Percentiles rank a stretch among this genome's conserved stretches.
phyloP scores from a whole-genome alignment of 129 eudicot genomes.

The Erigeron canadensis region DNA sequence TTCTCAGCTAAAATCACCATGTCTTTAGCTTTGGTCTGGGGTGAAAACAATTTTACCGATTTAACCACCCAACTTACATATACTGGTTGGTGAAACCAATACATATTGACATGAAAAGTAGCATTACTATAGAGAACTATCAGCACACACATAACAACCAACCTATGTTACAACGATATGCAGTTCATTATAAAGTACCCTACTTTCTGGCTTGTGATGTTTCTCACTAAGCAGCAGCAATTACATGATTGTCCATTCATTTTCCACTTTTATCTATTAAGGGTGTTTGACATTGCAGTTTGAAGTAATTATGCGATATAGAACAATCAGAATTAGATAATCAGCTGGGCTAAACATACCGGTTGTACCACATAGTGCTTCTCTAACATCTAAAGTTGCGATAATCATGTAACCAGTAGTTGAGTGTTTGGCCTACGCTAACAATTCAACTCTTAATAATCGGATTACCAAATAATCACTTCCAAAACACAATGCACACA shows the following conservation, averaged over 20 bases:
- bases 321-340: not conserved
- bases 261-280: not conserved
- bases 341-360: not conserved
- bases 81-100: not conserved
- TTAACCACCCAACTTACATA: not conserved
- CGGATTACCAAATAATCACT: not conserved
- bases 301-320: not conserved
- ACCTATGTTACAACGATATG: no score
- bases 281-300: not conserved
- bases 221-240: no score
- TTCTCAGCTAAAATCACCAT: conserved; percentile 96
- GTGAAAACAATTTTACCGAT: not conserved
- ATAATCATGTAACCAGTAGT: not conserved
- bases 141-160: no score
- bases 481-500: not conserved
- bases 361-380: not conserved
- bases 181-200: no score
- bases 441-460: not conserved
- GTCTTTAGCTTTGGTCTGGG: conserved; percentile 87
- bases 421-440: not conserved
- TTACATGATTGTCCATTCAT: no score
- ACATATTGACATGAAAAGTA: no score
- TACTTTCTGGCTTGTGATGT: no score
- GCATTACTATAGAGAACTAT: no score
- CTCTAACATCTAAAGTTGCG: not conserved